A percentile compares a stretch with the other conserved stretches of the same genome.
Evolutionary conservation across 345 rosid genomes (phyloP).

Genomic region (Cardiospermum halicacabum): DNA sequence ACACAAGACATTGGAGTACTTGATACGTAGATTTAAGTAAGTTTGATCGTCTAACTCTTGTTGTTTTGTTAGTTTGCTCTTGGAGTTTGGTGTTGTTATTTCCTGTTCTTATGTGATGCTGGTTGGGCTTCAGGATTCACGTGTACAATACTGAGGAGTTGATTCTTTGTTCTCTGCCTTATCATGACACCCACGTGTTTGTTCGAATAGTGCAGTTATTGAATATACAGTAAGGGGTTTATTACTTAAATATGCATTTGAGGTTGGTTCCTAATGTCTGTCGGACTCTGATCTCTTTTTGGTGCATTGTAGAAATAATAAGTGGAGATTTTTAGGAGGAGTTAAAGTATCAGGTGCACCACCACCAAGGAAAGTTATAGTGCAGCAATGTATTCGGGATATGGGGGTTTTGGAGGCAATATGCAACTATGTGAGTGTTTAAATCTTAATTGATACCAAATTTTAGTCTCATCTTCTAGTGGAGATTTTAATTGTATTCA

Average conservation of each 20-base stretch:
- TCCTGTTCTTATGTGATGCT: neutral
- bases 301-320: conserved; percentile 53
- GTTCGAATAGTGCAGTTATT: conserved; percentile 77
- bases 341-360: conserved; percentile 87
- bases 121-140: conserved; percentile 56
- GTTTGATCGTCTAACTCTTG: conserved; percentile 7
- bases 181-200: conserved; percentile 84
- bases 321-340: conserved; percentile 87
- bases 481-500: conserved; percentile 16
- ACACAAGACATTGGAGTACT: conserved; percentile 79
- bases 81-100: neutral
- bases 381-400: conserved; percentile 87
- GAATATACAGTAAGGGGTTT: conserved; percentile 54
- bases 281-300: conserved; percentile 13
- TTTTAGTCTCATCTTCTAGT: conserved; percentile 10
- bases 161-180: conserved; percentile 73
- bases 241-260: neutral
- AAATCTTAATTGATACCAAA: neutral
- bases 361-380: conserved; percentile 71
- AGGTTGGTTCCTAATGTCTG: neutral
- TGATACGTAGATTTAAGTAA: conserved; percentile 88
- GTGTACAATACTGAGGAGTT: conserved; percentile 70
- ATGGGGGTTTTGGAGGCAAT: conserved; percentile 73
- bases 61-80: neutral
- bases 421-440: conserved; percentile 74